phyloP scores from a whole-genome alignment of 2,329 filamentous ascomycete genomes.

The Xylariales sp. region DNA sequence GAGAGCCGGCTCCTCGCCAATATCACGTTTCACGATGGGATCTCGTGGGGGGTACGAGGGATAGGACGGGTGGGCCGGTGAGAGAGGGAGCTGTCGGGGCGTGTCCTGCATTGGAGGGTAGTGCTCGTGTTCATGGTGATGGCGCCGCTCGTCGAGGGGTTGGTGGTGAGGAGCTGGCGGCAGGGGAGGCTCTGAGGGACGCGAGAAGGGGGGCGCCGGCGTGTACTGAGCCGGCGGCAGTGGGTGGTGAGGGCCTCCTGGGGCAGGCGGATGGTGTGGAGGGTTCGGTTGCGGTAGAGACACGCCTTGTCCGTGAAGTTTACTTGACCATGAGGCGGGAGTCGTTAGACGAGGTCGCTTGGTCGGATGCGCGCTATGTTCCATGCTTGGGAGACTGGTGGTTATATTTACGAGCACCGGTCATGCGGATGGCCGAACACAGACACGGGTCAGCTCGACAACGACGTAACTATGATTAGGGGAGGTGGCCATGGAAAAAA shows the following conservation, averaged over 20 bases:
- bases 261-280: slow-evolving; percentile 50
- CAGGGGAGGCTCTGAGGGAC: slow-evolving; percentile 53
- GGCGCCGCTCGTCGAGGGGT: slow-evolving; percentile 64
- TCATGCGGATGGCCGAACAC: slow-evolving; percentile 49
- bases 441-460: slow-evolving; percentile 50
- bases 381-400: slow-evolving; percentile 62
- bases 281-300: slow-evolving; percentile 59
- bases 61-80: slow-evolving; percentile 59
- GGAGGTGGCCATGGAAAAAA: slow-evolving; percentile 53
- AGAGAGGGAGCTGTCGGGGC: slow-evolving; percentile 59
- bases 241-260: slow-evolving; percentile 53
- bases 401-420: slow-evolving; percentile 54
- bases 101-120: slow-evolving; percentile 67
- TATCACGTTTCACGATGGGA: slow-evolving; percentile 67
- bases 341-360: slow-evolving; percentile 69
- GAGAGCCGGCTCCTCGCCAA: slow-evolving; percentile 58
- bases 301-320: slow-evolving; percentile 53
- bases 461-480: slow-evolving; percentile 48
- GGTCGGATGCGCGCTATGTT: slow-evolving; percentile 67
- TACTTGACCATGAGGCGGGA: slow-evolving; percentile 60
- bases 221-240: slow-evolving; percentile 54
- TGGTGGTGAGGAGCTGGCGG: slow-evolving; percentile 59
- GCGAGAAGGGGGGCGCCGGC: slow-evolving; percentile 51
- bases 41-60: slow-evolving; percentile 61
- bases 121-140: slow-evolving; percentile 67